Base-by-base conservation (phyloP, 2,329 filamentous ascomycete genomes). In the Byssothecium circinans region DNA sequence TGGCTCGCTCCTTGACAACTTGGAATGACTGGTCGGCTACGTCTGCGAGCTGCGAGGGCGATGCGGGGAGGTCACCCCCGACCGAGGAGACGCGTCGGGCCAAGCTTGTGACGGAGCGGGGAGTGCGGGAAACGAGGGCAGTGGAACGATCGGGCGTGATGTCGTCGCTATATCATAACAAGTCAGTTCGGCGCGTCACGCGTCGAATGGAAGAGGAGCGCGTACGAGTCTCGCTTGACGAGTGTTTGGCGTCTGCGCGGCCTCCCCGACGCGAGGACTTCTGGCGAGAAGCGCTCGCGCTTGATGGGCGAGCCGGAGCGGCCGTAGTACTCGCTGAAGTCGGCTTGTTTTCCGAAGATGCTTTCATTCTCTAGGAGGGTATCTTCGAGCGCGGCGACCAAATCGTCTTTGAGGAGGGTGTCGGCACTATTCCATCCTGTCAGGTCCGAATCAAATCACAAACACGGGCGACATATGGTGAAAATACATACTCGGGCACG, bases 251-350 rank as follows among this genome's bases (percentile, higher is more conserved):
- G 65, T 38, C 70, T 62, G 51, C 65, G 55, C 50, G 61, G 41
- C 50, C 65, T 67, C 15, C 52, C 52, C 15, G 56, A 64, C 12
- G 61, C 52, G 8, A 74, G 56, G 20, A 71, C 60, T 25, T 76
- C 73, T 4, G 64, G 60, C 29, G 65, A 67, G 6, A 53, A 52
- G 45, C 63, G 59, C 48, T 77, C 75, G 58, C 73, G 73, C 68
- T 81, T 81, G 32, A 75, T 65, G 6, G 79, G 79, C 39, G 80
- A 80, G 36, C 80, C 80, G 49, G 51, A 60, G 68, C 86, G 85
- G 67, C 81, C 82, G 77, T 89, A 96, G 79, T 90, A 96, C 50
- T 87, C 84, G 52, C 80, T 75, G 67, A 96, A 82, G 45, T 76
- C 78, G 45, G 84, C 74, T 56, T 91, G 82, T 49, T 77, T 76